Conservation (phyloP, 2,329 filamentous ascomycete genomes). For the Diplocarpon rosae region DNA sequence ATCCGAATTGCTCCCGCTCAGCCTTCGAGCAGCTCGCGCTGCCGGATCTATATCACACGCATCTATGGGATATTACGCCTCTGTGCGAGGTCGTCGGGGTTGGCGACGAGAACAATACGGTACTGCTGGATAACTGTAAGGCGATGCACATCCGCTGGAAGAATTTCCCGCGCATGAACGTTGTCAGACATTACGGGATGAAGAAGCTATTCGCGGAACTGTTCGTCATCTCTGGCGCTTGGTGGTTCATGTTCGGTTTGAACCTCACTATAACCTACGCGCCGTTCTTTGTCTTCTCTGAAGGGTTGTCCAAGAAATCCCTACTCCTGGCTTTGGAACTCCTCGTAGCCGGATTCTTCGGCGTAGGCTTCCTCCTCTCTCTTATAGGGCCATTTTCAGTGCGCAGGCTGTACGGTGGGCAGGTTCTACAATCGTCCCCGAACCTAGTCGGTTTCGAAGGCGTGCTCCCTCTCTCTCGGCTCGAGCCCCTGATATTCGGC, state of each 20-base stretch:
- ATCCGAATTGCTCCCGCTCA: not conserved
- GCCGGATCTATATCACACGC: conserved; percentile 21
- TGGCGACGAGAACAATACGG: conserved; percentile 21
- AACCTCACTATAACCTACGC: conserved; percentile 4
- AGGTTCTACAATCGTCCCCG: conserved; percentile 8
- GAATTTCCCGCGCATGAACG: conserved; percentile 2
- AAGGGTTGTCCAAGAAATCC: not conserved
- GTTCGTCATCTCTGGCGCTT: conserved; percentile 2
- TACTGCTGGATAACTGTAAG: conserved; percentile 24
- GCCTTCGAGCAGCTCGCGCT: conserved; percentile 14
- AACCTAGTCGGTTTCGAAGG: conserved; percentile 15
- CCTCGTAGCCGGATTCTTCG: conserved; percentile 5
- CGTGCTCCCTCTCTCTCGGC: conserved; percentile 3
- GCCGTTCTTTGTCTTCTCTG: not conserved
- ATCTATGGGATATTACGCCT: conserved; percentile 26
- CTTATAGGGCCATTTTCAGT: conserved; percentile 9
- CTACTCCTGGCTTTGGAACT: not conserved
- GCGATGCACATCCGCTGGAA: conserved; percentile 25
- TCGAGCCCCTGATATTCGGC: conserved; percentile 11
- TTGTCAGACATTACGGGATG: not conserved
- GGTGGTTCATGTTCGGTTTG: conserved; percentile 4
- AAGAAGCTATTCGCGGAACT: conserved; percentile 9
- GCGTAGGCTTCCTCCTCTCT: conserved; percentile 5
- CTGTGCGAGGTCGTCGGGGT: conserved; percentile 26
- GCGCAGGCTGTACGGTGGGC: conserved; percentile 10